These are phyloP conservation scores for Colletotrichum lini DNA, from an alignment of 2,329 filamentous ascomycete genomes.

Conservation along the genomic window DNA sequence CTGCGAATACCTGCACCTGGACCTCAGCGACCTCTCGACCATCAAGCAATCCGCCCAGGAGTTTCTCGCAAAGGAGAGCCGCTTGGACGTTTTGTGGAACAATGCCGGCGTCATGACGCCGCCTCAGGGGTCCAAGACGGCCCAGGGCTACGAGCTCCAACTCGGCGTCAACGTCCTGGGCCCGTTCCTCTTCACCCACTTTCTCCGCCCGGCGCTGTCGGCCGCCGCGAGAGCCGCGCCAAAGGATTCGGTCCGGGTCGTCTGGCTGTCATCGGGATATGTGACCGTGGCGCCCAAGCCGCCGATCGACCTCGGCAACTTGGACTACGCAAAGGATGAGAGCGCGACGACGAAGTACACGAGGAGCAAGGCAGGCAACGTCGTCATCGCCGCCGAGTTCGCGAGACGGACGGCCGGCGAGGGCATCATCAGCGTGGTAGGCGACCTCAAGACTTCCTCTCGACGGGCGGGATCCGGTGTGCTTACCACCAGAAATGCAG, in stretches of 20 bases:
- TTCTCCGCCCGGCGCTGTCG: slow-evolving; percentile 47
- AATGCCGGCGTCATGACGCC: slow-evolving; percentile 58
- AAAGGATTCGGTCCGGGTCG: slow-evolving; percentile 45
- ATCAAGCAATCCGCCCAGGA: slow-evolving; percentile 45
- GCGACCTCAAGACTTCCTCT: too few species aligned
- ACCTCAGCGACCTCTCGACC: slow-evolving; percentile 49
- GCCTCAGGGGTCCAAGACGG: slow-evolving; percentile 52
- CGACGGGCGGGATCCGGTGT: not conserved
- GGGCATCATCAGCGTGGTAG: slow-evolving; percentile 18
- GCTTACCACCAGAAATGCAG: not conserved
- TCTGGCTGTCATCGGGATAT: slow-evolving; percentile 50
- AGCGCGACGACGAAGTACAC: slow-evolving; percentile 46
- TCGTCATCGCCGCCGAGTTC: slow-evolving; percentile 49
- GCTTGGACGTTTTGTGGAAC: slow-evolving; percentile 56
- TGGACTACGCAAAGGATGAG: slow-evolving; percentile 48
- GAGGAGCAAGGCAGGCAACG: slow-evolving; percentile 50
- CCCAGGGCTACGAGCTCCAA: slow-evolving; percentile 52
- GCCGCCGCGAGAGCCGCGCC: slow-evolving; percentile 46
- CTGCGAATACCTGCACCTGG: slow-evolving; percentile 55
- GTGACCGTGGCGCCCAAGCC: slow-evolving; percentile 41
- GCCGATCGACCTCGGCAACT: slow-evolving; percentile 49
- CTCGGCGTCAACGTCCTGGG: slow-evolving; percentile 50
- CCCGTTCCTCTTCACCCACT: slow-evolving; percentile 49
- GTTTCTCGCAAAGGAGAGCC: slow-evolving; percentile 46
- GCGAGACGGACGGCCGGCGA: slow-evolving; percentile 40